Evolutionary conservation across 2,329 filamentous ascomycete genomes (phyloP).

Genomic region (Cladorrhinum sp.): DNA sequence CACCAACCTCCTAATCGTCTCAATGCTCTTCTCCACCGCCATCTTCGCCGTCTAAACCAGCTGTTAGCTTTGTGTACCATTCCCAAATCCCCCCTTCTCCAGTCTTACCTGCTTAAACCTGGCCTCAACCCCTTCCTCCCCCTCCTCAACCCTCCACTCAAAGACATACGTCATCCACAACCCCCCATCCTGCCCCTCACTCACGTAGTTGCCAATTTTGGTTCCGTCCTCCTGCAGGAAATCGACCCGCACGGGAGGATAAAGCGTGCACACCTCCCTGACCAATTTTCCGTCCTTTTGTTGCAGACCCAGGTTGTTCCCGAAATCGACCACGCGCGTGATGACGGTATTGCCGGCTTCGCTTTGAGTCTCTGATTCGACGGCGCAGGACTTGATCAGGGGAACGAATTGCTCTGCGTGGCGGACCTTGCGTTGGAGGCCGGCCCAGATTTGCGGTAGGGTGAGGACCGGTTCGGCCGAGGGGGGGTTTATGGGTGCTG

Average conservation of each 20-base stretch:
- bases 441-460: conserved; percentile 29
- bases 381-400: conserved; percentile 26
- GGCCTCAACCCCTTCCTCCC: conserved; percentile 25
- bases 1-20: conserved; percentile 28
- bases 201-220: conserved; percentile 33
- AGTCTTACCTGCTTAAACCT: conserved; percentile 27
- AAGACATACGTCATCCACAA: conserved; percentile 36
- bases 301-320: not conserved
- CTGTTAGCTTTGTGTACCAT: not conserved
- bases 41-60: conserved; percentile 26
- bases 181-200: conserved; percentile 25
- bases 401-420: conserved; percentile 31
- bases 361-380: conserved; percentile 24
- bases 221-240: conserved; percentile 33
- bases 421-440: conserved; percentile 31
- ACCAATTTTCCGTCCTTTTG: conserved; percentile 13
- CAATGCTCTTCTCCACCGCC: conserved; percentile 30
- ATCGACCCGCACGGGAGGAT: conserved; percentile 31
- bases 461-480: conserved; percentile 24
- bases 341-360: conserved; percentile 5
- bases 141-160: conserved; percentile 29
- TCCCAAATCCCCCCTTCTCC: not conserved
- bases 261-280: conserved; percentile 32
- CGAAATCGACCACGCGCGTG: conserved; percentile 11
- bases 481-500: conserved; percentile 31